Percentiles rank a stretch among this genome's conserved stretches.
phyloP scores from a whole-genome alignment of 345 rosid species.

The Gynandropsis gynandra region DNA sequence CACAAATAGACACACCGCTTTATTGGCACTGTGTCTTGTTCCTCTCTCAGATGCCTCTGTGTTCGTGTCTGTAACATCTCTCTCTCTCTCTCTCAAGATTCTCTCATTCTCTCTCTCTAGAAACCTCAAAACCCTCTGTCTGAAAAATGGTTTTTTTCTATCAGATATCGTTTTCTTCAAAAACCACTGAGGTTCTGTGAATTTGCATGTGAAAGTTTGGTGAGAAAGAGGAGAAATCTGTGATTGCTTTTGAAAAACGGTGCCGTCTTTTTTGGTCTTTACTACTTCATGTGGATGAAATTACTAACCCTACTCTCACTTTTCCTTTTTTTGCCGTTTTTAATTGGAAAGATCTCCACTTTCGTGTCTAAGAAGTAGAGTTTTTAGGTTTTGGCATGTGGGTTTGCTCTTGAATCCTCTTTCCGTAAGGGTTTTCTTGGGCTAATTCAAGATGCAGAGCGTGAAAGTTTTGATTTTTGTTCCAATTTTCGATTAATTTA shows the following conservation, averaged over 20 bases:
- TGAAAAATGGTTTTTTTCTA: conserved; percentile 7
- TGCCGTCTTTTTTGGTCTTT: conserved; percentile 27
- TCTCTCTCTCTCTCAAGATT: conserved; percentile 26
- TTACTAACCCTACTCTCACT: conserved; percentile 20
- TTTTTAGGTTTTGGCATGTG: conserved; percentile 20
- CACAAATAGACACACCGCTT: conserved; percentile 45
- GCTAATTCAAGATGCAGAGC: conserved; percentile 8
- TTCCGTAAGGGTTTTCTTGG: neutral
- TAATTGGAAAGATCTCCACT: conserved; percentile 13
- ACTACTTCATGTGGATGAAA: conserved; percentile 8
- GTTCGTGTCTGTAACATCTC: conserved; percentile 26
- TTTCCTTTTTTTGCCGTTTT: conserved; percentile 17
- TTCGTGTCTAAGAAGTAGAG: conserved; percentile 15
- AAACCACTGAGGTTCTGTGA: conserved; percentile 34
- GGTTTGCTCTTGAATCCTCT: neutral
- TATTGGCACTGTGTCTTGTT: conserved; percentile 40
- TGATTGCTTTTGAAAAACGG: conserved; percentile 31
- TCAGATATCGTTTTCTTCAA: conserved; percentile 35
- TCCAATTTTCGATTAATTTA: neutral
- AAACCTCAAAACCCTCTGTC: conserved; percentile 17
- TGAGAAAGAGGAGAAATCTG: conserved; percentile 30
- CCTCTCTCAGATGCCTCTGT: conserved; percentile 21
- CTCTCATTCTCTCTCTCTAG: conserved; percentile 24
- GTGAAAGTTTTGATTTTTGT: conserved; percentile 16
- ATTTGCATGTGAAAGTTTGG: conserved; percentile 55